Base-by-base conservation (phyloP, 148 eudicot species). In the Heliosperma pusillum region DNA sequence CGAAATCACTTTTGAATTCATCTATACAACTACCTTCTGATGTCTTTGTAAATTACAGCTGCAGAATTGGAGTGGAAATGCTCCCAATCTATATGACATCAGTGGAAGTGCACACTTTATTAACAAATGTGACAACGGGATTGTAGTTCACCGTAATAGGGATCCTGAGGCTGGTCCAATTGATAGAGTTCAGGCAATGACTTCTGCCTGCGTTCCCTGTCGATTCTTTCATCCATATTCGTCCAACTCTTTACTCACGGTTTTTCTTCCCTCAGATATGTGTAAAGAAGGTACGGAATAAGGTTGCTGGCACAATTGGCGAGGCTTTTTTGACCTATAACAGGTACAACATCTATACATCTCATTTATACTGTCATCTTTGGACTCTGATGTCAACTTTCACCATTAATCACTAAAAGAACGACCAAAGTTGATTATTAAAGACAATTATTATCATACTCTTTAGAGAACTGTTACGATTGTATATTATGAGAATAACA, bases 41-140 rank as follows among this genome's bases (percentile, higher is more conserved):
- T 70, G 55, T 27, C 4, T 56, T 30, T 55, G 71, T 74, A 6
- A 69, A 42, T 67, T 70, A 74, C 92, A 95, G 99, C 71, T 95
- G 87, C 97, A 90, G 33, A 74, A 87, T 59, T 95, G 99, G 99
- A 71, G 47, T 69, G 99, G 99, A 26, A 68, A 42, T 24, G 82
- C 97, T 74, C 99, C 99, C 15, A 90, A 85, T 82, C 81, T 95
- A 60, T 95, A 95, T 70, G 97, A 95, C 81, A 95, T 95, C 72
- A 95, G 99, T 81, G 99, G 99, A 74, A 95, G 99, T 83, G 99
- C 99, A 58, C 99, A 95, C 78, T 95, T 95, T 75, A 95, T 95
- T 67, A 95, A 95, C 85, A 95, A 95, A 81, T 95, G 99, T 58
- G 99, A 95, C 82, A 95, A 92, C 80, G 99, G 97, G 26, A 84